Evolutionary conservation across 768 basidiomycete species (phyloP), one percentile per base, ranked within the genome.

Genomic region (Auricularia sp.): DNA sequence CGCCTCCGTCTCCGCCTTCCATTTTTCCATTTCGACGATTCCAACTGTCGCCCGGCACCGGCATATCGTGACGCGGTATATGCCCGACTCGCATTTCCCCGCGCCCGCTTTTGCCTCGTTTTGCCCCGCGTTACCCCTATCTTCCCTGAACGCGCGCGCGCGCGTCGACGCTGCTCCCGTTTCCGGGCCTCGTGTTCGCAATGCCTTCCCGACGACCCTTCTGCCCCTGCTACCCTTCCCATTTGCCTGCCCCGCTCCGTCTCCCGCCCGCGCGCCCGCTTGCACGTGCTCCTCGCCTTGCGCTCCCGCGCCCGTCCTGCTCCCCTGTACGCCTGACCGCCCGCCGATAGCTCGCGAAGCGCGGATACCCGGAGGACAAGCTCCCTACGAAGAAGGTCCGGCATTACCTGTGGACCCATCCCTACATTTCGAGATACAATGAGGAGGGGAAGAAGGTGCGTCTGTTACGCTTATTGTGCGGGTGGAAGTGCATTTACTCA

Each of bases 331-430:
- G 18, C 14, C 47, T 51, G 47, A 51, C 47, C 12, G 23, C 23
- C 11, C 14, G 14, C 34, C 11, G 1, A 29, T 35, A 94, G 91
- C 84, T 96, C 59, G 87, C 90, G 42, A 79, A 80, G 63, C 86
- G 93, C 74, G 93, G 93, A 66, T 91, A 91, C 74, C 87, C 90
- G 61, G 93, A 95, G 72, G 94, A 96, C 70, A 91, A 93, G 75
- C 90, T 97, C 75, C 91, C 93, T 60, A 93, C 92, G 85, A 97
- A 97, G 77, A 96, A 96, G 85, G 91, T 92, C 66, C 73, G 79
- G 53, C 29, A 29, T 29, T 29, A 29, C 29, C 29, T 29, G 29
- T 29, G 29, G 29, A 29, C 29, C 29, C 29, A 29, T 29, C 29
- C 29, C 29, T 29, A 29, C 29, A 29, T 29, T 29, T 29, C 29